Evolutionary conservation across 1,284 basidiomycete genomes (phyloP), one percentile per base, ranked within the genome.

Genomic region (Sutorius eximius): DNA sequence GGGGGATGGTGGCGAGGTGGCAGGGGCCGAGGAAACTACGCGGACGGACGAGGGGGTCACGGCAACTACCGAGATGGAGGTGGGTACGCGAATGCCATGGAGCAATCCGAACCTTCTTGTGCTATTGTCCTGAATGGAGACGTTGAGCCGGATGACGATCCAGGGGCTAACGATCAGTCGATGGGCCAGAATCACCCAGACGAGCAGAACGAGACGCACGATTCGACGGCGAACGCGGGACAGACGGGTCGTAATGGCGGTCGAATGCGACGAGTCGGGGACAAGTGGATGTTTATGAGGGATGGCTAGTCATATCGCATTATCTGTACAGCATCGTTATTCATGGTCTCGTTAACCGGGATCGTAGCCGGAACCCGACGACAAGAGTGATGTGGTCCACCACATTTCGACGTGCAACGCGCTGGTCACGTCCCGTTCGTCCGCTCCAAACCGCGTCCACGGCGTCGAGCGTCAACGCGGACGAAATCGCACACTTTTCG

Each of bases 401-500:
- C 12, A 18, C 51, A 11, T 27, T 71, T 22, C 63, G 65, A 54
- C 67, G 57, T 5, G 55, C 56, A 41, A 18, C 55, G 18, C 56
- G 51, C 45, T 50, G 32, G 24, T 40, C 53, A n/a, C 60, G 29
- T 16, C 18, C n/a, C 13, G 24, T 45, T 2, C 57, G 67, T n/a
- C 22, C 29, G 9, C 52, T 73, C 20, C 66, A 72, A 29, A 64
- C 69, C 0, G 59, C 54, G 10, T 63, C 62, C 36, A 8, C 50
- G 8, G 37, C 53, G 20, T 53, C 67, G 5, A 70, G 76, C n/a
- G 81, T 94, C 64, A 95, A 95, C 68, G 67, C 79, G 1, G 80
- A 81, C 51, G 95, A 98, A 72, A 91, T 99, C 50, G 87, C 89
- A 0, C 93, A 95, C 71, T 99, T 99, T 72, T 95, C 95, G 5